Evolutionary conservation across 176 grass and related monocot species (phyloP).

Genomic region (Lolium perenne): DNA sequence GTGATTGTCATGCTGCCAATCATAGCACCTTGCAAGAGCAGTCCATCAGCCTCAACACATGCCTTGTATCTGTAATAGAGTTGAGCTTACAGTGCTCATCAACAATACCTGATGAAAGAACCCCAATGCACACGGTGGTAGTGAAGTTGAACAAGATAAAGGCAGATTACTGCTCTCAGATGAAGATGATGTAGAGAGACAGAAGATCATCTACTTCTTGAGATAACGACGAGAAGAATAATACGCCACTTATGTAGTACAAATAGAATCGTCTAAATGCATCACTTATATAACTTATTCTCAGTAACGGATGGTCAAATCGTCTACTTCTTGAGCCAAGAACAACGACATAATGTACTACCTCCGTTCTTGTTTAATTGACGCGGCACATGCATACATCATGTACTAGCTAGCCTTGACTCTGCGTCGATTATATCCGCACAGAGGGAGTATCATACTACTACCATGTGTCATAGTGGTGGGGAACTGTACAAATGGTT

Average conservation of each 20-base stretch:
- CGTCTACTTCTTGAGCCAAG: conserved; percentile 1
- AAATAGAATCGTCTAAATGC: not conserved
- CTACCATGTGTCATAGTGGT: not conserved
- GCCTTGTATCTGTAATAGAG: conserved; percentile 20
- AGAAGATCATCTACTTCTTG: not conserved
- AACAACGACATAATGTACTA: too few relatives aligned
- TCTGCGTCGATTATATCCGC: too few relatives aligned
- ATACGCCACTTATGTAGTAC: not conserved
- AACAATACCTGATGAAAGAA: conserved; percentile 23
- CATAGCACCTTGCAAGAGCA: not conserved
- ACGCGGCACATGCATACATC: too few relatives aligned
- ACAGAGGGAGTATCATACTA: too few relatives aligned
- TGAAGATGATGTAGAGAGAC: not conserved
- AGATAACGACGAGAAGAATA: not conserved
- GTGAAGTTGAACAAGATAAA: conserved; percentile 39
- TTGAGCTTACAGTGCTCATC: conserved; percentile 32
- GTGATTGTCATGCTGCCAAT: not conserved
- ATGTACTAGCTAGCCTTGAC: too few relatives aligned
- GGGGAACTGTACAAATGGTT: not conserved
- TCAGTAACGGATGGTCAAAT: not conserved
- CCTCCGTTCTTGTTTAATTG: too few relatives aligned
- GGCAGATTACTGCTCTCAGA: not conserved
- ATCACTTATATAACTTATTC: not conserved
- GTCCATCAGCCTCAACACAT: not conserved
- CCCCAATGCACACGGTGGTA: conserved; percentile 33